phyloP scores from a whole-genome alignment of 2,329 filamentous ascomycete species.

The Claviceps monticola region DNA sequence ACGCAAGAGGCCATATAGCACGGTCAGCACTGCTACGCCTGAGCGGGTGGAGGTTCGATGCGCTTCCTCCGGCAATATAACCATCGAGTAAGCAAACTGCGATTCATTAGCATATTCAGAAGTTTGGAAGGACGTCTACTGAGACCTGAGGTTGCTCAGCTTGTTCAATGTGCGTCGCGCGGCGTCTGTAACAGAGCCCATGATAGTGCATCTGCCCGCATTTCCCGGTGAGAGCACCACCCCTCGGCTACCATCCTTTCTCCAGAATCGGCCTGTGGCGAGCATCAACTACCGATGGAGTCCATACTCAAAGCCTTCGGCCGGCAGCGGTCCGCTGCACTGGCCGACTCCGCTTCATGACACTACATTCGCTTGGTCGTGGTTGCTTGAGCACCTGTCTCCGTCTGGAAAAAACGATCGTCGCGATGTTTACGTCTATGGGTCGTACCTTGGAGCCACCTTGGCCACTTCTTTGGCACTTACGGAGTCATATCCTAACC shows the following conservation, averaged over 20 bases:
- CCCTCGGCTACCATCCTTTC: conserved; percentile 25
- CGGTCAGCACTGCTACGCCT: conserved; percentile 7
- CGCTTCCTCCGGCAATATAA: conserved; percentile 35
- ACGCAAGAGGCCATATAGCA: conserved; percentile 6
- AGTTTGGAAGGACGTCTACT: not conserved
- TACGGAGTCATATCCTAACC: conserved; percentile 35
- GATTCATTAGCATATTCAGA: not conserved
- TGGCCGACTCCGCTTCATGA: conserved; percentile 49
- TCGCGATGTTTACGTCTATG: conserved; percentile 33
- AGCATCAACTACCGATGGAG: conserved; percentile 49
- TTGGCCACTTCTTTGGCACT: conserved; percentile 43
- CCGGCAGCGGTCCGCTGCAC: conserved; percentile 12
- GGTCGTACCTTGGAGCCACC: conserved; percentile 43
- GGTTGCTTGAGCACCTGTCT: conserved; percentile 32
- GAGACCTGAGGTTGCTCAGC: not conserved
- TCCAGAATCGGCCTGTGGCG: conserved; percentile 31
- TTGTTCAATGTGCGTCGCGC: conserved; percentile 31
- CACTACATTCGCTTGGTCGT: conserved; percentile 36
- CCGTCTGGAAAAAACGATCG: conserved; percentile 18
- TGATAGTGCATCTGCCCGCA: conserved; percentile 43
- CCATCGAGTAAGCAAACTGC: conserved; percentile 29
- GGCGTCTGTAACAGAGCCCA: conserved; percentile 20
- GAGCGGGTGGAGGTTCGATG: conserved; percentile 32
- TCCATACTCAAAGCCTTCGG: conserved; percentile 9
- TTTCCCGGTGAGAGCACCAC: conserved; percentile 20